Evolutionary conservation across 2,329 filamentous ascomycete species (phyloP), one percentile per base, ranked within the genome.

Genomic region (Talaromyces pinophilus): DNA sequence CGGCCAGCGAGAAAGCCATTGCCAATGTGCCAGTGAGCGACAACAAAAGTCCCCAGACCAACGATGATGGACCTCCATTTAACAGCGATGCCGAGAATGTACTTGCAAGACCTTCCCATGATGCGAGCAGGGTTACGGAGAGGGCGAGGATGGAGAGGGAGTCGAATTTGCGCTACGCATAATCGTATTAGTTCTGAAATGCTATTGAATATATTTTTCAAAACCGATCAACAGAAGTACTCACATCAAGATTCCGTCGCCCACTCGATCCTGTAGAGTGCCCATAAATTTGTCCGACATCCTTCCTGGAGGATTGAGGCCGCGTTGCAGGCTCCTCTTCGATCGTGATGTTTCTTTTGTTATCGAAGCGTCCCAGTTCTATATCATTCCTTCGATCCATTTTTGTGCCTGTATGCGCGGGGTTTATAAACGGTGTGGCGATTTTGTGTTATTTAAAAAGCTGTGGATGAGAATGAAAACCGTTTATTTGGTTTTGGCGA

Each of bases 81-180:
- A 69, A 66, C 0, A 77, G 67, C 3, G 74, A 74, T 11, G 72
- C 59, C 4, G 67, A 65, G 22, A 74, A 54, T 60, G 72, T 70
- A 30, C 68, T 72, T 54, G 72, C 72, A 2, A 70, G 64, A 3
- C 70, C 69, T 69, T 80, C 78, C 79, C 79, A 81, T 19, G 78
- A 78, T 19, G 76, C 75, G 63, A 78, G 76, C 25, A 78, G 69
- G 2, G 76, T 76, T 22, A 74, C 72, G 5, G 77, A 78, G 42
- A 80, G 79, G 17, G 77, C 77, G 11, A 79, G 68, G 0, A 75
- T 76, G 3, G 77, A 76, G 62, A 79, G 70, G 50, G 78, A 76
- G 6, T 71, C 71, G 61, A 76, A 76, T 59, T 74, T 70, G 64
- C 67, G 67, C 70, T 67, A 19, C 19, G 13, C 5, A 15, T 25